Percentiles rank a stretch among this genome's conserved stretches.
Conservation (phyloP, 495 filamentous ascomycete genomes). For the Tuber magnatum region DNA sequence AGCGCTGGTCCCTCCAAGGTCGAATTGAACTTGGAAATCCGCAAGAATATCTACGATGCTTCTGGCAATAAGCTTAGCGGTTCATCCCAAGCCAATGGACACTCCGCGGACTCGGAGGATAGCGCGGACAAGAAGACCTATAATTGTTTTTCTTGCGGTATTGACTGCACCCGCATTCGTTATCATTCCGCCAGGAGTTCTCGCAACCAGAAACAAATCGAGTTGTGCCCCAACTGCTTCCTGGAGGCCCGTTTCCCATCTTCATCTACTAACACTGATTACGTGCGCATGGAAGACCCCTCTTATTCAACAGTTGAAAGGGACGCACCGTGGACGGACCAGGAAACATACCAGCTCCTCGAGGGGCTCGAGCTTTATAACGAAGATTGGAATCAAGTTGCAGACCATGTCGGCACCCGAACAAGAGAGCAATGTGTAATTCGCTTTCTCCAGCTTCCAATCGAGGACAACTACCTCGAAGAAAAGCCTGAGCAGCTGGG, state of each 20-base stretch:
- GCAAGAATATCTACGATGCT: conserved; percentile 90
- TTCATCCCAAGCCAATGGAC: conserved; percentile 65
- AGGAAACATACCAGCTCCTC: conserved; percentile 73
- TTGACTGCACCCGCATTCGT: conserved; percentile 85
- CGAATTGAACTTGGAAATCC: conserved; percentile 79
- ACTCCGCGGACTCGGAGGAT: conserved; percentile 54
- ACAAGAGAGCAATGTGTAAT: conserved; percentile 95
- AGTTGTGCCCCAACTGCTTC: conserved; percentile 83
- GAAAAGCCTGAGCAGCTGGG: conserved; percentile 58
- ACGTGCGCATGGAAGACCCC: conserved; percentile 81
- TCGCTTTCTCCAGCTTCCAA: conserved; percentile 86
- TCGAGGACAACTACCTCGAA: conserved; percentile 82
- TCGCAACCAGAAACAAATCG: conserved; percentile 43
- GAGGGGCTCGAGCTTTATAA: conserved; percentile 87
- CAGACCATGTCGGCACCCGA: conserved; percentile 80
- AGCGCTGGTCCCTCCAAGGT: conserved; percentile 62
- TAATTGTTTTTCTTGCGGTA: conserved; percentile 82
- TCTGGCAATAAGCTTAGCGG: conserved; percentile 71
- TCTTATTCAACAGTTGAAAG: conserved; percentile 67
- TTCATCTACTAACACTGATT: conserved; percentile 59
- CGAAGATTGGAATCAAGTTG: conserved; percentile 89
- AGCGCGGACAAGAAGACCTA: conserved; percentile 57
- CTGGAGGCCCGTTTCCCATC: conserved; percentile 69
- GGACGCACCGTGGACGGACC: conserved; percentile 81
- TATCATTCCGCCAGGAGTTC: conserved; percentile 71